Conservation (phyloP, 768 basidiomycete species). For the Phlebiopsis flavidoalba region DNA sequence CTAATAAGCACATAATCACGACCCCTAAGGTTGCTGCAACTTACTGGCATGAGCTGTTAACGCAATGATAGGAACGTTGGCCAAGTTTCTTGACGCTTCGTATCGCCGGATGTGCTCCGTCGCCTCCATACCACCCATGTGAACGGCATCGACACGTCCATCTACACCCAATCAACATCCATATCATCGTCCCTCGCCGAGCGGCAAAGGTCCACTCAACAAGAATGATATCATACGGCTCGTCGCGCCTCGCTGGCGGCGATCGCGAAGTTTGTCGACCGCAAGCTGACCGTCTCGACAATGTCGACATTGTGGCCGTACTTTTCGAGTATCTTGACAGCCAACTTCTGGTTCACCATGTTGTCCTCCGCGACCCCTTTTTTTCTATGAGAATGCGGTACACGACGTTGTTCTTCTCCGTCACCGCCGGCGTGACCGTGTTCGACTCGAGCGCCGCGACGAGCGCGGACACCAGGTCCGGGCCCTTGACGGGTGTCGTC, state of each 20-base stretch:
- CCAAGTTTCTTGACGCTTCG: constrained; percentile 66
- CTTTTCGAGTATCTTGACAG: constrained; percentile 94
- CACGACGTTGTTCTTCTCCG: constrained; percentile 79
- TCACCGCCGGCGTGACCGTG: constrained; percentile 83
- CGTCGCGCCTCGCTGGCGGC: constrained; percentile 59
- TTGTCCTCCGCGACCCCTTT: constrained; percentile 97
- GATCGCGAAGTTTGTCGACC: constrained; percentile 89
- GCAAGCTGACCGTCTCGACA: constrained; percentile 93
- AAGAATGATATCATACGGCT: constrained; percentile 88
- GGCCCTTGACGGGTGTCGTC: constrained; percentile 82
- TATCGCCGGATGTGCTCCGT: constrained; percentile 87
- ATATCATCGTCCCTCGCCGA: background rate
- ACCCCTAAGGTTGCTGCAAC: constrained; percentile 28
- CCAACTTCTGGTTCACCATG: constrained; percentile 91
- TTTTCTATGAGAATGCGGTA: constrained; percentile 96
- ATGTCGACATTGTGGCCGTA: constrained; percentile 95
- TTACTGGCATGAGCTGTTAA: constrained; percentile 94
- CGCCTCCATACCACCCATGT: constrained; percentile 99
- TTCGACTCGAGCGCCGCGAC: constrained; percentile 94
- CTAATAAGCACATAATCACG: background rate
- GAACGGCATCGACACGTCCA: constrained; percentile 98
- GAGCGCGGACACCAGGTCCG: constrained; percentile 88
- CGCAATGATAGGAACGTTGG: constrained; percentile 88
- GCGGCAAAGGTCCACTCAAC: constrained; percentile 41
- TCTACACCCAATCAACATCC: constrained; percentile 39